Base-by-base conservation (phyloP, 139 green algal genomes). In the Dunaliella sp. region DNA sequence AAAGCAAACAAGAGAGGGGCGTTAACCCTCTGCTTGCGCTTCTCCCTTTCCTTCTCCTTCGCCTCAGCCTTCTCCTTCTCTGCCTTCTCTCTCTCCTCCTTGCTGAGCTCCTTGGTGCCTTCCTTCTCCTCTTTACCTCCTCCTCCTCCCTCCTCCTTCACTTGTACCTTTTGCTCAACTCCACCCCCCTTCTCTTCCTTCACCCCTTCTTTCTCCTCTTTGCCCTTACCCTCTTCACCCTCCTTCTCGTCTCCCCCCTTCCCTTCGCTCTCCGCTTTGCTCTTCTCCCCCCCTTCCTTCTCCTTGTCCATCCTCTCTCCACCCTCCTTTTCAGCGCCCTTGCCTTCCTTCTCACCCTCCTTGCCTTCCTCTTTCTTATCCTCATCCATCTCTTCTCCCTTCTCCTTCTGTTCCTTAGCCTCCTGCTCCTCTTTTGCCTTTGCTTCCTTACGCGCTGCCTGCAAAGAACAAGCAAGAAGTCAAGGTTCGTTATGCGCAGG, bases 1-100 rank as follows among this genome's bases (percentile, higher is more conserved):
- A 90, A 91, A 0, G 88, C 88, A 35, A 86, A 38, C 77, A 92
- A 81, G 65, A 92, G 78, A 21, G 76, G 81, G 38, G 57, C 75
- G 79, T 90, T 84, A 3, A 81, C 85, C 1, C 31, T 35, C n/a
- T 7, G 78, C 59, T 33, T 80, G n/a, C 86, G 81, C 26, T 88
- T 81, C 37, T 83, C 84, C 37, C 25, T 38, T 31, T 85, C 77
- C 88, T 88, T 91, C n/a, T 37, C 81, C 32, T 79, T 76, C 0
- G 26, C 58, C 0, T 35, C 36, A 0, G 25, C 78, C 33, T 36
- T 33, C 0, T 75, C 36, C 31, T 74, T 77, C 26, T 80, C 78
- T 30, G 7, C 79, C 22, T 36, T n/a, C 58, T 86, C n/a, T 79
- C 36, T 24, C 36, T 31, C 48, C 48, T 26, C 48, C 48, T 16